Conservation (phyloP, 2,329 filamentous ascomycete genomes). For the Colletotrichum godetiae region DNA sequence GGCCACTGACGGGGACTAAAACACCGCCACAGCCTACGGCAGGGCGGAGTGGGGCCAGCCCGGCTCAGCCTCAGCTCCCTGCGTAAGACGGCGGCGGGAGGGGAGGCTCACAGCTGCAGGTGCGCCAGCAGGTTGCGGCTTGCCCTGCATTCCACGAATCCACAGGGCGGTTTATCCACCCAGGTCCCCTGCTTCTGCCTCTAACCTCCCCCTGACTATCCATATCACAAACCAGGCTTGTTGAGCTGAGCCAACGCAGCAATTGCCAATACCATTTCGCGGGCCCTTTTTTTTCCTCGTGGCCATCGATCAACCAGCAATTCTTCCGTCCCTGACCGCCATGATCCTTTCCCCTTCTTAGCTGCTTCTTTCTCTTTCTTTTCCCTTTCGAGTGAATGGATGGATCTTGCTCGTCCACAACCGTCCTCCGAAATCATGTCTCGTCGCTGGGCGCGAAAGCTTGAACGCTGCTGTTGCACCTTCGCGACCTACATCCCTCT, state of each 20-base stretch:
- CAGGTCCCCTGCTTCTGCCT: constrained; percentile 4
- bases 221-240: constrained; percentile 6
- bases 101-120: neutral
- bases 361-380: constrained; percentile 1
- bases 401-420: constrained; percentile 30
- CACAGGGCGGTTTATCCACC: neutral
- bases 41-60: neutral
- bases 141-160: neutral
- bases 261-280: neutral
- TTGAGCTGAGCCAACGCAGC: constrained; percentile 7
- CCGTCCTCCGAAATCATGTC: constrained; percentile 58
- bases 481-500: constrained; percentile 87
- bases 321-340: constrained; percentile 28
- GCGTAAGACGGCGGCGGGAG: neutral
- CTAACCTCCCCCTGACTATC: constrained; percentile 26
- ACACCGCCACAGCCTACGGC: neutral
- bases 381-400: constrained; percentile 29
- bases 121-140: neutral
- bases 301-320: constrained; percentile 14
- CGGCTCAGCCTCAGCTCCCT: constrained; percentile 16
- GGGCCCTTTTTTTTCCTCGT: constrained; percentile 8
- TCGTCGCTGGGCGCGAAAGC: constrained; percentile 73
- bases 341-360: constrained; percentile 21
- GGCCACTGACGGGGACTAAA: neutral
- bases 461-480: constrained; percentile 87